Evolutionary conservation across 371 early-diverging fungal genomes (phyloP), one percentile per base, ranked within the genome.

Genomic region (Mucor racemosus): DNA sequence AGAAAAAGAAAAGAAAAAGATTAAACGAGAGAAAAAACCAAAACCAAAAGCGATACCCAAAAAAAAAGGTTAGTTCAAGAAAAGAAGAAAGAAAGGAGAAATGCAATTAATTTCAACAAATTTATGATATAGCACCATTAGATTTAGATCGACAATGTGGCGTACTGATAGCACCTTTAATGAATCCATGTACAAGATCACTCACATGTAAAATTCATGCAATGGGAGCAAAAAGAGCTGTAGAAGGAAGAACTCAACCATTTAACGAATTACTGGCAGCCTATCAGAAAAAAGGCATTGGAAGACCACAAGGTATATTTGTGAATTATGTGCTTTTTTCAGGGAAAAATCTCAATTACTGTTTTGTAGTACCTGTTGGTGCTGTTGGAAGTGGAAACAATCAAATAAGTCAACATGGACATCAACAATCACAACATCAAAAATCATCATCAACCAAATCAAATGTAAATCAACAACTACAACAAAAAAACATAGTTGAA

Each of bases 181-280:
- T 79, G 42, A 69, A 76, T 44, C 88, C 88, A 0, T 94, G 94
- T 68, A 81, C 90, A 53, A 87, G 94, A 53, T 91, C 92, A 40
- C 76, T 94, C 15, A 94, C 94, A 21, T 94, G 94, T 76, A 94
- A 94, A 74, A 91, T 89, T 9, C 94, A 94, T 69, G 88, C 94
- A 10, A 90, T 93, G 89, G 91, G 92, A 11, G 86, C 89, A 60
- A 94, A 94, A 72, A 84, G 94, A 56, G 84, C 86, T 3, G 94
- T 94, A 7, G 79, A 80, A 40, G 94, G 94, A 10, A 83, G 94
- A 59, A 87, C 91, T 36, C 84, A 88, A 64, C 85, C 90, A 42
- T 94, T 89, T 68, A 93, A 94, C 60, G 84, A 89, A 2, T 71
- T 94, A 34, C 76, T 92, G 46, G 81, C 85, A 58, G 82, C 86